phyloP scores from a whole-genome alignment of 2,329 filamentous ascomycete species.

The Aureobasidium vineae region DNA sequence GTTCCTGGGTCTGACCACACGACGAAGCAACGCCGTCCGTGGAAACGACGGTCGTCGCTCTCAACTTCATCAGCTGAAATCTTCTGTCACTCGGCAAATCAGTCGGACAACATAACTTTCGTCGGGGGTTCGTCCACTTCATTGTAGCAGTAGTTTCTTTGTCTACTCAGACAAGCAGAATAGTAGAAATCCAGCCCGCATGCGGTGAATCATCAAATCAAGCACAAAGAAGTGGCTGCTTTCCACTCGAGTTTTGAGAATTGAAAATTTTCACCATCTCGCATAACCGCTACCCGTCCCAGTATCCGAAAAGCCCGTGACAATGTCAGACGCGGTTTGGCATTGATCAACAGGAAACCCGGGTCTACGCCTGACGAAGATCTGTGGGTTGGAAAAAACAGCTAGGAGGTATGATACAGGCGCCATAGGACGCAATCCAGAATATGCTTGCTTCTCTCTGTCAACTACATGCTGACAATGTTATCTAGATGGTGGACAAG shows the following conservation, averaged over 20 bases:
- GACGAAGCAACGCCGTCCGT: background rate
- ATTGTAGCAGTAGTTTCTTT: background rate
- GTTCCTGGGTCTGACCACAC: background rate
- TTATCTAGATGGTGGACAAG: background rate
- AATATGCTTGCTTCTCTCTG: background rate
- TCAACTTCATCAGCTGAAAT: background rate
- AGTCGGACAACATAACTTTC: background rate
- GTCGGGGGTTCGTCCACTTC: background rate
- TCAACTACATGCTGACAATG: background rate
- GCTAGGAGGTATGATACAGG: slow-evolving; percentile 2
- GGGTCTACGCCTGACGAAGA: background rate
- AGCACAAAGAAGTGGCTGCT: background rate
- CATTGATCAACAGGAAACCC: background rate
- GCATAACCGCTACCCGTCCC: background rate
- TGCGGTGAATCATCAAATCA: background rate
- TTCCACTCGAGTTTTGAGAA: background rate
- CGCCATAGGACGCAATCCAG: background rate
- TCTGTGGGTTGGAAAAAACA: background rate
- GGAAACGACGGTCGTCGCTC: background rate
- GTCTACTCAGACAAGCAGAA: background rate
- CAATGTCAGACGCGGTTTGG: background rate
- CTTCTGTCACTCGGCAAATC: background rate
- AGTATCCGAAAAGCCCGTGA: background rate
- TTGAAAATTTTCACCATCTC: background rate
- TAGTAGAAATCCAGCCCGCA: background rate